A percentile compares a stretch with the other conserved stretches of the same genome.
phyloP scores from a whole-genome alignment of 192 early-diverging fungal genomes.

The Gonapodya sp. region DNA sequence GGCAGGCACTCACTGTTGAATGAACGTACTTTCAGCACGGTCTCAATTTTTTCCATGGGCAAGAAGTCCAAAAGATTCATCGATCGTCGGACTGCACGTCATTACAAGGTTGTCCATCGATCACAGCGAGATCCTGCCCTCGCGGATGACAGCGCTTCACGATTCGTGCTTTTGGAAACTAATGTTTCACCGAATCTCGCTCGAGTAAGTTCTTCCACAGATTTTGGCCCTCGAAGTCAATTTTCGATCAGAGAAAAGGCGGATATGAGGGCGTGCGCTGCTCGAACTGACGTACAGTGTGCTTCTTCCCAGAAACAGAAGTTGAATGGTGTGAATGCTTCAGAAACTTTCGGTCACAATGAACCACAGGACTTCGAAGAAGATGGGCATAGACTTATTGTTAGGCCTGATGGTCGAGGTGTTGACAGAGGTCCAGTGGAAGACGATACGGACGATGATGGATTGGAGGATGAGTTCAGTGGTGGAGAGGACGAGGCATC shows the following conservation, averaged over 20 bases:
- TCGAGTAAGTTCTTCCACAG: slow-evolving; percentile 28
- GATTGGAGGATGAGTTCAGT: slow-evolving; percentile 25
- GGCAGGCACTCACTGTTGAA: too few relatives aligned
- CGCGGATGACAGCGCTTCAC: slow-evolving; percentile 65
- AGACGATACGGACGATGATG: slow-evolving; percentile 27
- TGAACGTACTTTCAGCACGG: too few relatives aligned
- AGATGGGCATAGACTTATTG: background rate
- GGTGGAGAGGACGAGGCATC: slow-evolving; percentile 30
- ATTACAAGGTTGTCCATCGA: slow-evolving; percentile 88
- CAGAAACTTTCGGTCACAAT: slow-evolving; percentile 7
- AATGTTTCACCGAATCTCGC: slow-evolving; percentile 49
- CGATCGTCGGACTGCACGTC: slow-evolving; percentile 65
- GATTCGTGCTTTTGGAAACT: slow-evolving; percentile 58
- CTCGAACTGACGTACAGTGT: slow-evolving; percentile 13
- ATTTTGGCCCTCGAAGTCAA: slow-evolving; percentile 24
- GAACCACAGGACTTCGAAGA: slow-evolving; percentile 9
- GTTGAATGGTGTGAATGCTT: too few relatives aligned
- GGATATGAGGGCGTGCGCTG: too few relatives aligned
- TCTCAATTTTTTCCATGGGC: slow-evolving; percentile 17
- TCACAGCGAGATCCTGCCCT: slow-evolving; percentile 89
- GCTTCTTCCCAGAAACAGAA: too few relatives aligned
- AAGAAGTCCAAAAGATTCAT: slow-evolving; percentile 66
- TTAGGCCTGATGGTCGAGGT: background rate
- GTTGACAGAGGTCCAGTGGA: slow-evolving; percentile 25
- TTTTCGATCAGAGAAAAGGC: too few relatives aligned